phyloP scores from a whole-genome alignment of 192 early-diverging fungal genomes.

The Geranomyces michiganensis region DNA sequence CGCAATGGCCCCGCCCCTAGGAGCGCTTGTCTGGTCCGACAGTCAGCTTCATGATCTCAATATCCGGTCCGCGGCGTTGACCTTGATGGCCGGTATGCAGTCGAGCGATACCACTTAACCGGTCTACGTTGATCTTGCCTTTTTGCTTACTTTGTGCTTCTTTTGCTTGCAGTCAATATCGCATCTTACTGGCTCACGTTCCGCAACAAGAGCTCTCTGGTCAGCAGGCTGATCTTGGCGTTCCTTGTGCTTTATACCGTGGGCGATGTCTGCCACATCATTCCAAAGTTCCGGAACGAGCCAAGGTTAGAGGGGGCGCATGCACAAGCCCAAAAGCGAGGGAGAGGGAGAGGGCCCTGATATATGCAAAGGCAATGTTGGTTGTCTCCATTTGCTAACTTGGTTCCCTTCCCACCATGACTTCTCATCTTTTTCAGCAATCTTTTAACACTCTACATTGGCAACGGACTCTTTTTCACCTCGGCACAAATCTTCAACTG shows the following conservation, averaged over 20 bases:
- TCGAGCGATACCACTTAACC: neutral
- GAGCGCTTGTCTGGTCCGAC: too few species aligned
- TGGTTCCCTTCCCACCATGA: neutral
- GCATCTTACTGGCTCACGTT: constrained; percentile 6
- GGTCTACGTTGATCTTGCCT: neutral
- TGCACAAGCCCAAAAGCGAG: too few species aligned
- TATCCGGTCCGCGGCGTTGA: neutral
- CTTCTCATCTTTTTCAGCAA: too few species aligned
- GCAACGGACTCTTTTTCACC: constrained; percentile 7
- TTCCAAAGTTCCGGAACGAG: constrained; percentile 1
- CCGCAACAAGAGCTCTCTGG: neutral
- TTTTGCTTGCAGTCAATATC: constrained; percentile 11
- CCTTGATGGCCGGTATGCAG: constrained; percentile 1
- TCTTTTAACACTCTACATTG: constrained; percentile 17
- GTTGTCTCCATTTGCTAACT: too few species aligned
- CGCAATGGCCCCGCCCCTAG: too few species aligned
- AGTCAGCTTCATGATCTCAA: neutral
- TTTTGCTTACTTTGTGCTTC: too few species aligned
- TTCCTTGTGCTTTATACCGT: constrained; percentile 3
- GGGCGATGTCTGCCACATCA: constrained; percentile 4
- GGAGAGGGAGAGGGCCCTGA: too few species aligned
- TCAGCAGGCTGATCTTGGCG: constrained; percentile 3
- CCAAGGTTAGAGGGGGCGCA: too few species aligned
- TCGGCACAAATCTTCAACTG: constrained; percentile 27
- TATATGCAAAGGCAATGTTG: too few species aligned